phyloP scores from a whole-genome alignment of 495 filamentous ascomycete genomes.

The Aspergillus conjunctus region DNA sequence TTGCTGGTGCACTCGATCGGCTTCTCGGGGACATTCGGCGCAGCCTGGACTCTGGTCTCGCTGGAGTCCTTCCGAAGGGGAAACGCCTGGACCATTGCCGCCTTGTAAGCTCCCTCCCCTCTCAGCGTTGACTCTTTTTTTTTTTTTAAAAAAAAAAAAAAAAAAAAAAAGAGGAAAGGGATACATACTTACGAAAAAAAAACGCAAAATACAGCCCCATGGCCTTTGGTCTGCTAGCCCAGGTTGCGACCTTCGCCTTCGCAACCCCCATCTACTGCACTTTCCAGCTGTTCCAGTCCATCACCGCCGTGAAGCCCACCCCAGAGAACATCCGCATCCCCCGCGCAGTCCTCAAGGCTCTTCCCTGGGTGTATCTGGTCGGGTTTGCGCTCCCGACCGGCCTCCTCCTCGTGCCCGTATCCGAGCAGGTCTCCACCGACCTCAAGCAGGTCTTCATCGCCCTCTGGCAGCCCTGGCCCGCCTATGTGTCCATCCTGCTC shows the following conservation, averaged over 20 bases:
- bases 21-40: slow-evolving; percentile 57
- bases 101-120: slow-evolving; percentile 45
- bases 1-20: slow-evolving; percentile 50
- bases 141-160: too few relatives aligned
- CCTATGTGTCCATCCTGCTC: slow-evolving; percentile 45
- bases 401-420: slow-evolving; percentile 54
- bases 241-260: slow-evolving; percentile 56
- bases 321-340: slow-evolving; percentile 52
- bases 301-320: slow-evolving; percentile 47
- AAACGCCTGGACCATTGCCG: slow-evolving; percentile 53
- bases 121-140: too few relatives aligned
- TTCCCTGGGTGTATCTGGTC: slow-evolving; percentile 52
- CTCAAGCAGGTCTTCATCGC: slow-evolving; percentile 61
- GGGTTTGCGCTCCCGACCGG: slow-evolving; percentile 55
- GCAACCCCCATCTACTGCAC: slow-evolving; percentile 54
- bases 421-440: slow-evolving; percentile 43
- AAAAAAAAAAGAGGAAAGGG: too few relatives aligned
- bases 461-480: slow-evolving; percentile 62
- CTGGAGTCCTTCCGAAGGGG: slow-evolving; percentile 59
- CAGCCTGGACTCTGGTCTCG: slow-evolving; percentile 56
- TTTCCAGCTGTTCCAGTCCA: slow-evolving; percentile 56
- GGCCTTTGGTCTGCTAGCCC: slow-evolving; percentile 54
- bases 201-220: slow-evolving; percentile 42
- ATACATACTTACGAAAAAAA: too few relatives aligned
- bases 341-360: slow-evolving; percentile 44